Conservation (phyloP, 192 early-diverging fungal species). For the Powellomyces hirtus region DNA sequence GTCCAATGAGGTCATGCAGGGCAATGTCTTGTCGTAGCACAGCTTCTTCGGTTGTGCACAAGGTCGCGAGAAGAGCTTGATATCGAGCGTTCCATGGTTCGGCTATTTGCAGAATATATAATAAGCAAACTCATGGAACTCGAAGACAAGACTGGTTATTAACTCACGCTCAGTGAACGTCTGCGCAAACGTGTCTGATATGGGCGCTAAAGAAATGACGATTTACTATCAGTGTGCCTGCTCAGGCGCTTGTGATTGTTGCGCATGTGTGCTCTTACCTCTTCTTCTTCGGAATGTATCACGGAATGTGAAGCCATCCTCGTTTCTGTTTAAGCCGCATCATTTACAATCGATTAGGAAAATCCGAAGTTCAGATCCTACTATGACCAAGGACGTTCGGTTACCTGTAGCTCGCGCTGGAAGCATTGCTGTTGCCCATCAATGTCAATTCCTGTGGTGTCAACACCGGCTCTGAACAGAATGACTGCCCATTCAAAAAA, state of each 20-base stretch:
- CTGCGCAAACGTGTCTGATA: not conserved
- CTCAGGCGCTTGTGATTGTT: too few relatives aligned
- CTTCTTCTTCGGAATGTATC: conserved; percentile 2
- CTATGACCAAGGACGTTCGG: too few relatives aligned
- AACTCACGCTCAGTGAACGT: not conserved
- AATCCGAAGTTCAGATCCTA: too few relatives aligned
- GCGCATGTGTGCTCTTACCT: too few relatives aligned
- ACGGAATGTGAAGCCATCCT: conserved; percentile 19
- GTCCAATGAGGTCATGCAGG: conserved; percentile 46
- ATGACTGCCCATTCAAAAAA: conserved; percentile 35
- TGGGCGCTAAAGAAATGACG: too few relatives aligned
- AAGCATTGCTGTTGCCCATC: conserved; percentile 37
- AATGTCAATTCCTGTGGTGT: conserved; percentile 45
- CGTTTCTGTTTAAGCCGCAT: too few relatives aligned
- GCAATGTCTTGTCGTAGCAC: conserved; percentile 46
- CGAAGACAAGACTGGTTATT: too few relatives aligned
- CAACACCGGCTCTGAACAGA: conserved; percentile 52
- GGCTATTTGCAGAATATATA: too few relatives aligned
- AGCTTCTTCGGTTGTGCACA: conserved; percentile 31
- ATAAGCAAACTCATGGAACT: too few relatives aligned
- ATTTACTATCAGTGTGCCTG: too few relatives aligned
- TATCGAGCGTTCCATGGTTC: conserved; percentile 49
- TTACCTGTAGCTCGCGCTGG: conserved; percentile 2
- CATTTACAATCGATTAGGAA: too few relatives aligned
- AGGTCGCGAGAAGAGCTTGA: conserved; percentile 29